Percentiles rank a stretch among this genome's conserved stretches.
phyloP scores from a whole-genome alignment of 306 rosid genomes.

The Crotalaria pallida region DNA sequence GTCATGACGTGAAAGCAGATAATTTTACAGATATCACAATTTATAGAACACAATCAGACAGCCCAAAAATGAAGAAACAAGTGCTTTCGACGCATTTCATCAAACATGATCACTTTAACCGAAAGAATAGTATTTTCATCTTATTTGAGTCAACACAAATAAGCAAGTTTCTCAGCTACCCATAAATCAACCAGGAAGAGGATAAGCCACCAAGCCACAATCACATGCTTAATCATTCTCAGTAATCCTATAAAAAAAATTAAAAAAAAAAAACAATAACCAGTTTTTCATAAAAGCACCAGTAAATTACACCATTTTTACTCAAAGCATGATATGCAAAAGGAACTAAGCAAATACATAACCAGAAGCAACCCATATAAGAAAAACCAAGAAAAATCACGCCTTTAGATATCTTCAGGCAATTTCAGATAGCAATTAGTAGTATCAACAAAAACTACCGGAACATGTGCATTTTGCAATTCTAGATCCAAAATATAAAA shows the following conservation, averaged over 20 bases:
- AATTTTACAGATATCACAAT: not conserved
- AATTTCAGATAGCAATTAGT: not conserved
- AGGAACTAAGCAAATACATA: slow-evolving; percentile 4
- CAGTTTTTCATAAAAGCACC: not conserved
- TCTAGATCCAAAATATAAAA: slow-evolving; percentile 13
- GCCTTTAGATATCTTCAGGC: not conserved
- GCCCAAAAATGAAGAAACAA: not conserved
- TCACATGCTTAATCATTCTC: slow-evolving; percentile 7
- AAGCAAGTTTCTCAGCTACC: not conserved
- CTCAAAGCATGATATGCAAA: not conserved
- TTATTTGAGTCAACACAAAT: not conserved
- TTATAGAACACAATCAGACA: not conserved
- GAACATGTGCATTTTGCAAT: not conserved
- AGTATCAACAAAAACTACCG: not conserved
- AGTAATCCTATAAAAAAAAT: not conserved
- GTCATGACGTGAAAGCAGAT: not conserved
- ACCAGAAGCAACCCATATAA: slow-evolving; percentile 3
- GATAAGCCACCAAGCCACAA: not conserved
- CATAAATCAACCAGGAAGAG: not conserved
- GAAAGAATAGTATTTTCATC: not conserved
- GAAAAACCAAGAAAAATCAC: not conserved
- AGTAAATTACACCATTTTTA: not conserved
- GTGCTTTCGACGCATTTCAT: not conserved
- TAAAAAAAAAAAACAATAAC: too few relatives aligned
- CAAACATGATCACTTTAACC: not conserved